Evolutionary conservation across 2,329 filamentous ascomycete genomes (phyloP), one percentile per base, ranked within the genome.

Genomic region (Colletotrichum eleusines): DNA sequence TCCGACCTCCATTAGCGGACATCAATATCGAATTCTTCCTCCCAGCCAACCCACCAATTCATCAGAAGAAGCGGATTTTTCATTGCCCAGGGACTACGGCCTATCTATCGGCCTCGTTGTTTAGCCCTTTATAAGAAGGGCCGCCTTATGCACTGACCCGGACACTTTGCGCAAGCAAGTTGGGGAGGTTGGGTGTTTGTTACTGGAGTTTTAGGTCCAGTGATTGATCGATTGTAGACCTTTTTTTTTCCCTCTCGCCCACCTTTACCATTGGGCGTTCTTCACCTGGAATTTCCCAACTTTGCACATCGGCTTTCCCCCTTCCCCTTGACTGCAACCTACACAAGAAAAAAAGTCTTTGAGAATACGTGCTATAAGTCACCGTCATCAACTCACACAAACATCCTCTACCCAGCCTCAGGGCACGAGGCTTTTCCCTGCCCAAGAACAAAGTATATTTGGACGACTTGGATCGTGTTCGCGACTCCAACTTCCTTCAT

Each of bases 191-290:
- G 48, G 35, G 64, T 71, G 69, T 63, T 71, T 69, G 59, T 59
- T 69, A 50, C 69, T 63, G 58, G 53, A 63, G 59, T 63, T 59
- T 63, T 46, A 63, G 38, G 23, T 44, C 64, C 48, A 55, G 58
- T 71, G 51, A 71, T 67, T 70, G 42, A 70, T 55, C 55, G 58
- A 71, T 71, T 40, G 69, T 59, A 71, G 64, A 71, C 68, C 63
- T 44, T 57, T 38, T 31, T n/a, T 48, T 31, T 16, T 33, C 31
- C 9, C 35, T 28, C 44, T 33, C 60, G 55, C 33, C 67, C 38
- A 50, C 50, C 20, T 55, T 55, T 51, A 35, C 44, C 26, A 42
- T 40, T 51, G 57, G 42, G 42, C 44, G 64, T 18, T 28, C 64
- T 33, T 66, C 62, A 26, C 53, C 35, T 58, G 42, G 40, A 28